phyloP scores from a whole-genome alignment of 176 grass and related monocot species.

The Stipa capillata region DNA sequence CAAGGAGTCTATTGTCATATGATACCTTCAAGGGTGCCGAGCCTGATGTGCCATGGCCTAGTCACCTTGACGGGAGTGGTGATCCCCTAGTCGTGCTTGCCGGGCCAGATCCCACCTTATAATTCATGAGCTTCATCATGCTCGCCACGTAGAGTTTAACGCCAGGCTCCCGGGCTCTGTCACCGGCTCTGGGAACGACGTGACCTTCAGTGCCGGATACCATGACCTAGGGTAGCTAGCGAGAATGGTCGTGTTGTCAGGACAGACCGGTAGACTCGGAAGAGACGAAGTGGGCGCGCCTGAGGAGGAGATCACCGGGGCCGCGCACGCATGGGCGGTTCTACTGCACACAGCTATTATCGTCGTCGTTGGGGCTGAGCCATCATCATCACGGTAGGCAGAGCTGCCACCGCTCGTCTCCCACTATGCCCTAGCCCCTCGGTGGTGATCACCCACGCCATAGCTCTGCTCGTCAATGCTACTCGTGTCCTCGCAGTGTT shows the following conservation, averaged over 20 bases:
- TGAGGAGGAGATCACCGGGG: slow-evolving; percentile 19
- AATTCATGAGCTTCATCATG: slow-evolving; percentile 61
- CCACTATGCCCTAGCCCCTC: neutral
- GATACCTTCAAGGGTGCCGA: slow-evolving; percentile 37
- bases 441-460: no score
- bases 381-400: neutral
- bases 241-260: neutral
- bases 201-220: neutral
- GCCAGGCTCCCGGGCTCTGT: slow-evolving; percentile 3
- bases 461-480: neutral
- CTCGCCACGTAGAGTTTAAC: slow-evolving; percentile 22
- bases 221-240: no score
- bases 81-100: slow-evolving; percentile 69
- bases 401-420: neutral
- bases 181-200: neutral
- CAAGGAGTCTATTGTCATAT: neutral
- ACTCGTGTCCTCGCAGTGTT: no score
- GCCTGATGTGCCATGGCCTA: slow-evolving; percentile 30
- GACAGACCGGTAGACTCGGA: neutral
- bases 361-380: neutral
- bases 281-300: slow-evolving; percentile 26
- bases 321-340: slow-evolving; percentile 4
- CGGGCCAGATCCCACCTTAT: slow-evolving; percentile 45
- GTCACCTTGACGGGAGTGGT: slow-evolving; percentile 21
- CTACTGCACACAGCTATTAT: neutral